Evolutionary conservation across 208 protist species (phyloP).

Genomic region (Lotmaria passim): DNA sequence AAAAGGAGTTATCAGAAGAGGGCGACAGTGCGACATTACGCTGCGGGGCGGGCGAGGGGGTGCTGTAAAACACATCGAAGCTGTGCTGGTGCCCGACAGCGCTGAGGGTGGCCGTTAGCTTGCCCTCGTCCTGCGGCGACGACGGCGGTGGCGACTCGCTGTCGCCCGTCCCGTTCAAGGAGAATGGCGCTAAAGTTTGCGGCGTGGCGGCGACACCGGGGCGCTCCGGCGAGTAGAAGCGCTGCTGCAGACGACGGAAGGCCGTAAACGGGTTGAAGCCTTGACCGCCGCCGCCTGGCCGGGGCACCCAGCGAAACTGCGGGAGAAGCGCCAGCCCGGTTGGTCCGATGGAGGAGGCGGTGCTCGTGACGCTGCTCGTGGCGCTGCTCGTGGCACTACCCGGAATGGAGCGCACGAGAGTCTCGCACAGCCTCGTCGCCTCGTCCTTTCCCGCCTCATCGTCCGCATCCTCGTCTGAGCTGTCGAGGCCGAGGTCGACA

Average conservation of each 20-base stretch:
- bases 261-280: constrained; percentile 39
- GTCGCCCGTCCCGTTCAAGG: not conserved
- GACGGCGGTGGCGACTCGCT: not conserved
- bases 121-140: constrained; percentile 6
- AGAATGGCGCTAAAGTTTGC: not conserved
- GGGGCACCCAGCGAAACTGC: constrained; percentile 53
- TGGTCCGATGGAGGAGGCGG: constrained; percentile 35
- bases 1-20: constrained; percentile 44
- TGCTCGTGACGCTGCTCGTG: no score
- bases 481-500: not conserved
- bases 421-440: constrained; percentile 7
- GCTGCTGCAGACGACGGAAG: constrained; percentile 3
- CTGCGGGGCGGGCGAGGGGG: constrained; percentile 13
- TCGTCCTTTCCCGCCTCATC: not conserved
- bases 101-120: not conserved
- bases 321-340: constrained; percentile 34
- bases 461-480: not conserved
- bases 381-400: constrained; percentile 10
- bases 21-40: not conserved
- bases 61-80: constrained; percentile 15
- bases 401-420: not conserved
- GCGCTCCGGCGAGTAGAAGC: not conserved
- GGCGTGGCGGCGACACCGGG: not conserved
- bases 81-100: not conserved
- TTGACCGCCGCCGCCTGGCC: constrained; percentile 27